These are phyloP conservation scores for Ambrosia artemisiifolia DNA, from an alignment of 129 eudicot genomes.

Conservation along the genomic window DNA sequence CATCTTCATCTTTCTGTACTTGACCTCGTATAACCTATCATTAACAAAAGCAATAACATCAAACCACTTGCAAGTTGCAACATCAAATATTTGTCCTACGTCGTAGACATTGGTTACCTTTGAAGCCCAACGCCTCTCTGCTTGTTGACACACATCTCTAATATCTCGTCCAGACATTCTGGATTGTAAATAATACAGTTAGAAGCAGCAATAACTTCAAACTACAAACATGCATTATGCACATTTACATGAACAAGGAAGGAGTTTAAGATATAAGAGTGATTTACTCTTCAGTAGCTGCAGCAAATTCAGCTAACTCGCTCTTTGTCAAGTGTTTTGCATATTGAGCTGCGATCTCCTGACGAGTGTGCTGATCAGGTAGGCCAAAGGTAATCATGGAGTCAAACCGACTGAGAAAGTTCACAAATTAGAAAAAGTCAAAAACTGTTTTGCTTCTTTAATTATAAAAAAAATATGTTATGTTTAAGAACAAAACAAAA, in stretches of 20 bases:
- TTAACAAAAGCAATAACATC: neutral
- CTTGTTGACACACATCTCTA: conserved; percentile 95
- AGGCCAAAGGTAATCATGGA: conserved; percentile 82
- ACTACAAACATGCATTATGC: no score
- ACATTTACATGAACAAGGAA: neutral
- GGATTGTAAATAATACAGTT: conserved; percentile 14
- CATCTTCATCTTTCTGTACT: conserved; percentile 45
- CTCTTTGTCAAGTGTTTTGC: conserved; percentile 83
- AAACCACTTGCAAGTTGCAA: neutral
- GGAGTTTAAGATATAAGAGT: conserved; percentile 1
- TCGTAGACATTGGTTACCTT: conserved; percentile 46
- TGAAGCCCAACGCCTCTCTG: conserved; percentile 98
- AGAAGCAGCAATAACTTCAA: conserved; percentile 5
- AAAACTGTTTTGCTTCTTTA: neutral
- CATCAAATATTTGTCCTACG: neutral
- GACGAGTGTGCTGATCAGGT: conserved; percentile 87
- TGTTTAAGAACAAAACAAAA: conserved; percentile 3
- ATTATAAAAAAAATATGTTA: neutral
- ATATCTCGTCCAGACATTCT: conserved; percentile 98
- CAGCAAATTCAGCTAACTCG: conserved; percentile 73
- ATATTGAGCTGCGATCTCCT: conserved; percentile 84
- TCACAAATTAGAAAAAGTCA: conserved; percentile 13
- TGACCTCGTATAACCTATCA: conserved; percentile 76
- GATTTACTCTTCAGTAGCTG: conserved; percentile 67
- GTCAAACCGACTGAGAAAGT: conserved; percentile 77